Evolutionary conservation across 192 early-diverging fungal genomes (phyloP).

Genomic region (Anaeromyces robustus): DNA sequence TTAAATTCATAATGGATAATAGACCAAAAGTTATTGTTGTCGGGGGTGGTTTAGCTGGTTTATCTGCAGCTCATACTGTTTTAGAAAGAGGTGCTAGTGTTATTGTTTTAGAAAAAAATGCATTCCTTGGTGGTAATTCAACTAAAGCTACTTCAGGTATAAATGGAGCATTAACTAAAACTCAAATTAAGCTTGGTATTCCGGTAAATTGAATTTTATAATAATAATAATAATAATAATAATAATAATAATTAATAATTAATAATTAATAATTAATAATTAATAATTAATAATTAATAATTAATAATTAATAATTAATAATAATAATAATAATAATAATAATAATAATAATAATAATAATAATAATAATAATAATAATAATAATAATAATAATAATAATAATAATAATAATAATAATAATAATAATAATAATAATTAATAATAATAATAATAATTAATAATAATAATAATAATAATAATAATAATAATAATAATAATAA

Average conservation of each 20-base stretch:
- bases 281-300: too few species aligned
- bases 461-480: neutral
- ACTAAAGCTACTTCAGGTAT: slow-evolving; percentile 97
- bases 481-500: too few species aligned
- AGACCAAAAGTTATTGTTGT: slow-evolving; percentile 47
- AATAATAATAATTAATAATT: too few species aligned
- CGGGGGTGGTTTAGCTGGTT: slow-evolving; percentile 79
- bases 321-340: too few species aligned
- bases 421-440: neutral
- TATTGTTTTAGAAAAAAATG: slow-evolving; percentile 71
- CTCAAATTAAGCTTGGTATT: slow-evolving; percentile 50
- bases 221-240: too few species aligned
- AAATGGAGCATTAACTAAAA: slow-evolving; percentile 80
- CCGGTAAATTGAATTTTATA: slow-evolving; percentile 14
- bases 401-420: too few species aligned
- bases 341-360: too few species aligned
- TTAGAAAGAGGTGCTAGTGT: slow-evolving; percentile 73
- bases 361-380: too few species aligned
- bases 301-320: too few species aligned
- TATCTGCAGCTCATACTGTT: slow-evolving; percentile 73
- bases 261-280: too few species aligned
- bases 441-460: neutral
- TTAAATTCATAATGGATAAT: neutral
- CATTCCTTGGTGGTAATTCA: slow-evolving; percentile 88
- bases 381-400: too few species aligned